Conservation (phyloP, 371 early-diverging fungal genomes). For the Basidiobolus meristosporus region DNA sequence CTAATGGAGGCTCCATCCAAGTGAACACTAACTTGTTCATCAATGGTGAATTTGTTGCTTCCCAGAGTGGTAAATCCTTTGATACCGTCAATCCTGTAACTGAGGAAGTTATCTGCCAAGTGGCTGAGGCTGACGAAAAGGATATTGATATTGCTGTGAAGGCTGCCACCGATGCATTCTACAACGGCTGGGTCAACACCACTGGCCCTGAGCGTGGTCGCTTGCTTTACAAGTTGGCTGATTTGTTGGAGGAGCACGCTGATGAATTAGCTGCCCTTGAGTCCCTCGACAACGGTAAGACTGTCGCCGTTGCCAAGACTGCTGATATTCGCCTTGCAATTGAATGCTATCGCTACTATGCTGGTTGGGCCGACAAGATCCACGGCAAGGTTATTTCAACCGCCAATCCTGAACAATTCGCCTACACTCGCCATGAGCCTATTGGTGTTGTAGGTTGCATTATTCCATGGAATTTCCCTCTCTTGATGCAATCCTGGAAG, state of each 20-base stretch:
- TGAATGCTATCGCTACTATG: constrained; percentile 55
- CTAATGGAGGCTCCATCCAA: background rate
- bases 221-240: constrained; percentile 22
- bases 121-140: constrained; percentile 13
- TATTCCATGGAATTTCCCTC: constrained; percentile 72
- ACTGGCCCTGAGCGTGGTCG: constrained; percentile 11
- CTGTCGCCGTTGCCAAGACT: constrained; percentile 31
- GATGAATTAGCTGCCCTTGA: constrained; percentile 61
- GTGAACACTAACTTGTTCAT: constrained; percentile 27
- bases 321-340: constrained; percentile 43
- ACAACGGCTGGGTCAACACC: constrained; percentile 16
- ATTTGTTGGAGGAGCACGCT: constrained; percentile 15
- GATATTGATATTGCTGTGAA: constrained; percentile 23
- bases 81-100: constrained; percentile 23
- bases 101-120: constrained; percentile 14
- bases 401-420: constrained; percentile 5
- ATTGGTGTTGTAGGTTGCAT: constrained; percentile 66
- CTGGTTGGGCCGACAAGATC: constrained; percentile 70
- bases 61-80: constrained; percentile 10
- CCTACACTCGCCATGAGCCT: constrained; percentile 58
- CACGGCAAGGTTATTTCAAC: constrained; percentile 19
- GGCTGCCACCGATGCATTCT: constrained; percentile 18
- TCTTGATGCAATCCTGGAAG: constrained; percentile 64
- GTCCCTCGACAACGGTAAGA: constrained; percentile 71
- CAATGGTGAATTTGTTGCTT: constrained; percentile 23